Evolutionary conservation across 176 grass and related monocot genomes (phyloP), one percentile per base, ranked within the genome.

Genomic region (Rhynchospora pubera): DNA sequence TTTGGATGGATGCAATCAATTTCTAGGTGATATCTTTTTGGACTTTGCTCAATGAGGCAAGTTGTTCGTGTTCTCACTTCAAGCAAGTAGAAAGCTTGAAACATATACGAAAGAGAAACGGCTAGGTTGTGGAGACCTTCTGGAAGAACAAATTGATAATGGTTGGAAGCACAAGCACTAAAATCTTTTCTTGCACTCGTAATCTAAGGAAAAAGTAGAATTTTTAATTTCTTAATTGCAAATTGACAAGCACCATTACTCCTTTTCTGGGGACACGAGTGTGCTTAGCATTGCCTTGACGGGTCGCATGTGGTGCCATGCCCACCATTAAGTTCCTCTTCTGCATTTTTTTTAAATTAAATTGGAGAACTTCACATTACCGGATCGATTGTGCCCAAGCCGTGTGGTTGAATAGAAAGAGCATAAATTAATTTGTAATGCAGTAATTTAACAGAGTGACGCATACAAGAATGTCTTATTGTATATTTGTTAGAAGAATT

Each of bases 101-200:
- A 0, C 14, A 68, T 68, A 68, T 6, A 21, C 19, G 1, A 21
- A 15, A 60, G 15, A 18, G 11, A 66, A 66, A 42, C 39, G 65
- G 15, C 7, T 42, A 5, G 65, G 15, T 43, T 5, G 23, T 5
- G 13, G 64, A 42, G 5, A 65, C 11, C 10, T 65, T 34, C 15
- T 32, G 0, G 14, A 70, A 46, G 2, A 70, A 70, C 16, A 19
- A 21, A n/a, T 12, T 47, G 43, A 47, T 72, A 24, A 61, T 80
- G 34, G 34, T 48, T 80, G 57, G 32, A n/a, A 45, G 26, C 78
- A 80, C 34, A 42, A 48, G 32, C 57, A 63, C 32, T 62, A 1
- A 16, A 59, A 59, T 80, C 39, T 63, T 61, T 79, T 64, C 7
- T 28, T 80, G 57, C 56, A 64, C 78, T 80, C 34, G 60, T 43